Percentiles rank a stretch among this genome's conserved stretches.
Evolutionary conservation across 2,329 filamentous ascomycete genomes (phyloP).

Genomic region (Monosporascus cannonballus): DNA sequence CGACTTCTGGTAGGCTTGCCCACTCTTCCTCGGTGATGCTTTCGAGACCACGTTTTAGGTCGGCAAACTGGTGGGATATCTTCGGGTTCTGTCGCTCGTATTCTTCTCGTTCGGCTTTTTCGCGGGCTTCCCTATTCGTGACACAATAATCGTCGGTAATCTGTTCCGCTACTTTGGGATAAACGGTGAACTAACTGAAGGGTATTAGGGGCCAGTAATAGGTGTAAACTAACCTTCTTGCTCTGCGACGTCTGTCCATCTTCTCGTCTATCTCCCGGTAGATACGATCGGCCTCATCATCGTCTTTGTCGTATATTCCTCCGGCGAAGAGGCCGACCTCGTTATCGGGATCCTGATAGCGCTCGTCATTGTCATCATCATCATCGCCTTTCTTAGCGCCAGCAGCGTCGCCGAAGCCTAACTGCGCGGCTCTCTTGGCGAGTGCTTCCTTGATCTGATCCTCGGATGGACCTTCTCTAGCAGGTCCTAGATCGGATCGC

Average conservation of each 20-base stretch:
- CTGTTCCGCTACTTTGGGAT: constrained; percentile 60
- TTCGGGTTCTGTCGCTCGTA: constrained; percentile 98
- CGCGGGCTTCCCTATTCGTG: constrained; percentile 82
- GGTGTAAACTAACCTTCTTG: constrained; percentile 67
- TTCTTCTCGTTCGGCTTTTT: constrained; percentile 84
- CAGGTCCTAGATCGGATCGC: constrained; percentile 90
- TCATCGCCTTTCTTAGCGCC: constrained; percentile 62
- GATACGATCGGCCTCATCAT: constrained; percentile 94
- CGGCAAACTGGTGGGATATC: constrained; percentile 95
- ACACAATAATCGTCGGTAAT: constrained; percentile 65
- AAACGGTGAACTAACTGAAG: constrained; percentile 61
- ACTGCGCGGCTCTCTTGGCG: constrained; percentile 82
- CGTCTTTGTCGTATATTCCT: constrained; percentile 93
- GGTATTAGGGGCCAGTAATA: constrained; percentile 17
- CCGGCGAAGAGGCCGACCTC: constrained; percentile 93
- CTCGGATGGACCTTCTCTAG: constrained; percentile 89
- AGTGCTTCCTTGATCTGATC: constrained; percentile 98
- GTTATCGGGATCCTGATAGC: constrained; percentile 95
- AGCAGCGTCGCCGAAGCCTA: constrained; percentile 59
- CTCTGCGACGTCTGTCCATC: constrained; percentile 85
- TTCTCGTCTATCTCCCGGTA: constrained; percentile 95
- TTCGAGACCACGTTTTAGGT: constrained; percentile 83
- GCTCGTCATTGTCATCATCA: constrained; percentile 68
- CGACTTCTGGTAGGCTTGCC: constrained; percentile 91
- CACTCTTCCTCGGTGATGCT: constrained; percentile 93